phyloP scores from a whole-genome alignment of 169 alveolate species.

The Theileria annulata region DNA sequence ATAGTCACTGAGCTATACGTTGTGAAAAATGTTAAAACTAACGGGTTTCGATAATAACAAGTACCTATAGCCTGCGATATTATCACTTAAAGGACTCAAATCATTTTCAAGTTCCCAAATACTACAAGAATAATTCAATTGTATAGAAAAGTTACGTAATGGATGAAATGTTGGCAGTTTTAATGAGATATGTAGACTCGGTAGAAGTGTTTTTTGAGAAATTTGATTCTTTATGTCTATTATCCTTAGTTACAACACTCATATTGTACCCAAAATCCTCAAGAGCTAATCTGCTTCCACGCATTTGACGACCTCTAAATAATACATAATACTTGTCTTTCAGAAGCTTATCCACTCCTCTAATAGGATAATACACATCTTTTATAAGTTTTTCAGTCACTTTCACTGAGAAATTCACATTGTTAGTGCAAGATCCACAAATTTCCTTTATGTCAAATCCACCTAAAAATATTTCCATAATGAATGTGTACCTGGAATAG shows the following conservation, averaged over 20 bases:
- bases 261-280: slow-evolving; percentile 31
- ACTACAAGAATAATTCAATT: neutral
- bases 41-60: slow-evolving; percentile 34
- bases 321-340: slow-evolving; percentile 43
- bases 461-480: neutral
- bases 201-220: neutral
- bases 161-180: slow-evolving; percentile 9
- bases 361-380: slow-evolving; percentile 41
- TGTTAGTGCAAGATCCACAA: slow-evolving; percentile 31
- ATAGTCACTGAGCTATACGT: slow-evolving; percentile 42
- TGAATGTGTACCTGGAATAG: slow-evolving; percentile 11
- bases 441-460: slow-evolving; percentile 29
- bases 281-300: slow-evolving; percentile 49
- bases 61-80: slow-evolving; percentile 45
- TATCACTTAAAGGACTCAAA: slow-evolving; percentile 38
- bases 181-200: neutral
- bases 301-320: slow-evolving; percentile 56
- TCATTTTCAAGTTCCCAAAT: slow-evolving; percentile 57
- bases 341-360: slow-evolving; percentile 44
- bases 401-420: slow-evolving; percentile 26
- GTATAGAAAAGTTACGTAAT: slow-evolving; percentile 30
- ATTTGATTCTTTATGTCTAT: neutral
- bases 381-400: slow-evolving; percentile 21
- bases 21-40: neutral
- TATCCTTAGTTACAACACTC: slow-evolving; percentile 14